A percentile compares a stretch with the other conserved stretches of the same genome.
phyloP scores from a whole-genome alignment of 805 yeast species.

The Kuraishia piskuri region DNA sequence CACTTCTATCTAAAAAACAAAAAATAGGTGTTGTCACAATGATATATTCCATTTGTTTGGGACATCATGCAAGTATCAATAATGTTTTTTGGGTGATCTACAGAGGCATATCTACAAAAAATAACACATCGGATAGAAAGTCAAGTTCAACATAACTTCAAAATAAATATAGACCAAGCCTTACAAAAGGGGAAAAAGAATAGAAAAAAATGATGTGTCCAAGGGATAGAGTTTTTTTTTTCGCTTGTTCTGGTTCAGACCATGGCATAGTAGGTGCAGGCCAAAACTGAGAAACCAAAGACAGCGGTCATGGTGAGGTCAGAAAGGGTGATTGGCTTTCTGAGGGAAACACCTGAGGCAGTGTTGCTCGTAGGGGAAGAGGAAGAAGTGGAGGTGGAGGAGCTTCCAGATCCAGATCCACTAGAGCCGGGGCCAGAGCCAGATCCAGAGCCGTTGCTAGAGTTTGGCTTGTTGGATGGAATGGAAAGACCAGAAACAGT shows the following conservation, averaged over 20 bases:
- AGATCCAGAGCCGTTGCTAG: conserved; percentile 20
- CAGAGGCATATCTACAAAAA: background rate
- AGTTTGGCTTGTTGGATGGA: conserved; percentile 15
- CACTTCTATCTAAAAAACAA: too few species aligned
- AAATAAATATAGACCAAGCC: background rate
- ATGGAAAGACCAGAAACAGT: conserved; percentile 31
- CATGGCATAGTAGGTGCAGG: conserved; percentile 11
- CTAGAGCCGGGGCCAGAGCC: conserved; percentile 22
- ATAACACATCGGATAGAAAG: background rate
- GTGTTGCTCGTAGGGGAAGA: conserved; percentile 8
- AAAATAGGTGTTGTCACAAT: background rate
- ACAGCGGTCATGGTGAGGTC: conserved; percentile 2
- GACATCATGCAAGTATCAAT: background rate
- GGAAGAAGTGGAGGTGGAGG: conserved; percentile 8
- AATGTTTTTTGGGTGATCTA: background rate
- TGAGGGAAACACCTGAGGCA: background rate
- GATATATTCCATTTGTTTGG: background rate
- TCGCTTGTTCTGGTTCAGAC: conserved; percentile 8
- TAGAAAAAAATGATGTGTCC: background rate
- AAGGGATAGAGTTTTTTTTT: background rate
- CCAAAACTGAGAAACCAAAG: conserved; percentile 1
- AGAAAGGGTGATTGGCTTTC: conserved; percentile 4
- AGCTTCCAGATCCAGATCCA: conserved; percentile 10
- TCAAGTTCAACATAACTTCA: background rate
- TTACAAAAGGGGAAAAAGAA: background rate